Percentiles rank a stretch among this genome's conserved stretches.
These are phyloP conservation scores for Trichaptum fuscoviolaceum DNA, from an alignment of 768 basidiomycete genomes.

Conservation along the genomic window DNA sequence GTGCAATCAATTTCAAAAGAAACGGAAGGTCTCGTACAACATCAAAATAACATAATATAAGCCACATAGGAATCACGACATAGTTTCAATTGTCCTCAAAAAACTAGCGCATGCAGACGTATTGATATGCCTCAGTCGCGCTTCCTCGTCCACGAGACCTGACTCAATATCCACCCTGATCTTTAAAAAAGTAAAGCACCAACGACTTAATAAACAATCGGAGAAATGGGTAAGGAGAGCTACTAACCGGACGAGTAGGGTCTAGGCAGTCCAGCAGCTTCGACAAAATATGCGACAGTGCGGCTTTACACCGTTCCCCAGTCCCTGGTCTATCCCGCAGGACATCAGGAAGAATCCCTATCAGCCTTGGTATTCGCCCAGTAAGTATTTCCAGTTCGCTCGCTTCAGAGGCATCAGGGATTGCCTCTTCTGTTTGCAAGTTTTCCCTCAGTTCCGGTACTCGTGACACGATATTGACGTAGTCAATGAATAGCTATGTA, in stretches of 20 bases:
- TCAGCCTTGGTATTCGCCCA: conserved; percentile 56
- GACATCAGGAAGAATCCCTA: conserved; percentile 64
- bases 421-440: conserved; percentile 30
- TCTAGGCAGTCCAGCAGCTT: conserved; percentile 56
- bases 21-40: background rate
- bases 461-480: conserved; percentile 55
- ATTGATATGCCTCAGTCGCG: conserved; percentile 58
- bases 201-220: conserved; percentile 3
- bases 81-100: conserved; percentile 43
- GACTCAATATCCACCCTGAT: conserved; percentile 11
- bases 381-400: conserved; percentile 57
- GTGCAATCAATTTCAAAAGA: background rate
- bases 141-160: conserved; percentile 46
- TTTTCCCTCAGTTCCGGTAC: conserved; percentile 51
- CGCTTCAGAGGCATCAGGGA: conserved; percentile 42
- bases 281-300: conserved; percentile 67
- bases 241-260: conserved; percentile 60
- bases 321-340: conserved; percentile 48
- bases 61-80: background rate
- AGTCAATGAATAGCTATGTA: conserved; percentile 64
- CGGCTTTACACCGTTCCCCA: conserved; percentile 55
- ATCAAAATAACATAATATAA: background rate
- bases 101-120: conserved; percentile 62
- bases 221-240: conserved; percentile 22
- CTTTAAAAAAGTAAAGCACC: conserved; percentile 6